Evolutionary conservation across 495 filamentous ascomycete species (phyloP).

Genomic region (Amphirosellinia nigrospora): DNA sequence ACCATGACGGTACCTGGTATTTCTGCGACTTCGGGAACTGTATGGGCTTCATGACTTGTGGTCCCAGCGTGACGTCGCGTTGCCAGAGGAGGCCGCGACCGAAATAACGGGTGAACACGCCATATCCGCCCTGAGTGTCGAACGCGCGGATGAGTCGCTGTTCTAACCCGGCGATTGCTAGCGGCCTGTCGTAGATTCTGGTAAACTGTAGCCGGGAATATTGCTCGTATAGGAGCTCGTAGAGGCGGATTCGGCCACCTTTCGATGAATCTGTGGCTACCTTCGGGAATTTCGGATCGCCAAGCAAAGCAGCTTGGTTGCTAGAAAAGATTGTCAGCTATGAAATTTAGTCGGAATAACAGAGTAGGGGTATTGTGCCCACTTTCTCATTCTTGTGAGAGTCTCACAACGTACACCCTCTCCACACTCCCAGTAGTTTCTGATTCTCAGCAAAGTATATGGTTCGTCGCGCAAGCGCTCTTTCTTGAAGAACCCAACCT

Average conservation of each 20-base stretch:
- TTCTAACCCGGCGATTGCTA: conserved; percentile 35
- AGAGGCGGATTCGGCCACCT: conserved; percentile 35
- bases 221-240: conserved; percentile 32
- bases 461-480: conserved; percentile 39
- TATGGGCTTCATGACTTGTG: conserved; percentile 11
- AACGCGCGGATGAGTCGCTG: conserved; percentile 30
- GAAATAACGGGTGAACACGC: conserved; percentile 25
- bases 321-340: conserved; percentile 8
- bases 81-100: conserved; percentile 29
- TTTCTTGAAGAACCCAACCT: conserved; percentile 34
- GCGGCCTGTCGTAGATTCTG: conserved; percentile 26
- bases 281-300: conserved; percentile 27
- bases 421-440: conserved; percentile 45
- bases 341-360: neutral
- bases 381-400: conserved; percentile 21
- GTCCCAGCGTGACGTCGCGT: neutral
- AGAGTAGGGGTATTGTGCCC: neutral
- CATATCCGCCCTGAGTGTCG: conserved; percentile 26
- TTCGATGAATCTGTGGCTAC: conserved; percentile 25
- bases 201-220: conserved; percentile 35
- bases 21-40: conserved; percentile 9
- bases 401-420: conserved; percentile 36
- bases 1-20: conserved; percentile 33
- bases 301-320: conserved; percentile 27
- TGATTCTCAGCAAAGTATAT: conserved; percentile 46